Base-by-base conservation (phyloP, 2,329 filamentous ascomycete genomes). In the Fusarium bulbicola region DNA sequence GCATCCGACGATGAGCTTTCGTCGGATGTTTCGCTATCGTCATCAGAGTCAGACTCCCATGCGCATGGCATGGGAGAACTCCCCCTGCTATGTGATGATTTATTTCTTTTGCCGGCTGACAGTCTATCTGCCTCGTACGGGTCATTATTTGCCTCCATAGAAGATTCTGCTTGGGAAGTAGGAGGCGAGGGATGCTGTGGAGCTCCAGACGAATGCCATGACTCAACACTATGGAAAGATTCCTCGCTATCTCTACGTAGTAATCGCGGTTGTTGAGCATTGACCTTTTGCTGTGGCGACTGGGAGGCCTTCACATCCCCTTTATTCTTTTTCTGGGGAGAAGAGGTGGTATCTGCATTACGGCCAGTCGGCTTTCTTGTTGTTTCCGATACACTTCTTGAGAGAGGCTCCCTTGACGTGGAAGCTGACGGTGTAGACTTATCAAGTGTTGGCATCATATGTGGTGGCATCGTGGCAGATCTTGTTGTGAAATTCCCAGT, bases 191-290 rank as follows among this genome's bases (percentile, higher is more conserved):
- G 84, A 28, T 85, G 84, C 6, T 85, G 79, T 32, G 71, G 59
- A n/a, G 58, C 66, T 13, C 34, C 46, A 21, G 66, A 84, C 80
- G 86, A 85, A 69, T 86, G 83, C 86, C 86, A 88, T 14, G 87
- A 87, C 66, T 87, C 82, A 10, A 85, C 82, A 63, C 85, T 88
- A 74, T 88, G 86, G 69, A 90, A 89, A 2, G 88, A 89, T 59
- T 88, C 87, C 21, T 84, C 79, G 20, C 75, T 77, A 30, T 72
- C 70, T 56, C 66, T 70, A 21, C 68, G 72, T 47, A 46, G 66
- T 30, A 68, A 62, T 42, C 63, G 63, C 12, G 65, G 65, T 21
- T 63, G 65, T 26, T 69, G 59, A 18, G 42, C 11, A n/a, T 47
- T 16, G 36, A 14, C 65, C 36, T 26, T 59, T 34, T 56, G 54